A percentile compares a stretch with the other conserved stretches of the same genome.
These are phyloP conservation scores for Tricholoma sp. DNA, from an alignment of 768 basidiomycete species.

Conservation along the genomic window DNA sequence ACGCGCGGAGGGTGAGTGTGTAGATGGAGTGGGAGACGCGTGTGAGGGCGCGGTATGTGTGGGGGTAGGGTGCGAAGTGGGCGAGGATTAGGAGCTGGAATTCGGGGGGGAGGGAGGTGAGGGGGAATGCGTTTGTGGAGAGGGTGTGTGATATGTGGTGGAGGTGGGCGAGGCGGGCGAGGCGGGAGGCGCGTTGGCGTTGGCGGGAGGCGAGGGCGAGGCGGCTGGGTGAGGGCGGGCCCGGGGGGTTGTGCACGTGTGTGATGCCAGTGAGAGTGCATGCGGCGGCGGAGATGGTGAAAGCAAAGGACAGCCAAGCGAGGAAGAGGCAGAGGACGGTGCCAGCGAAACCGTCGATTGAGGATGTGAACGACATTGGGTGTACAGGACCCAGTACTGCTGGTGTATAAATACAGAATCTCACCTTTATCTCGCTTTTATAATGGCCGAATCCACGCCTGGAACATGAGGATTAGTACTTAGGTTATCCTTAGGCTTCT, in stretches of 20 bases:
- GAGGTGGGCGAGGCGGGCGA: slow-evolving; percentile 6
- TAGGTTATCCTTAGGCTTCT: no score
- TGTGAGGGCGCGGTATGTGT: slow-evolving; percentile 27
- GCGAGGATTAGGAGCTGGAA: slow-evolving; percentile 25
- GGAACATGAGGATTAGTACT: no score
- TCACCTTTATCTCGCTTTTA: no score
- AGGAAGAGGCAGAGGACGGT: neutral
- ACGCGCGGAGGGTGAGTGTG: slow-evolving; percentile 25
- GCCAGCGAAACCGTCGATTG: neutral
- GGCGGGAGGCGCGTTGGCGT: slow-evolving; percentile 20
- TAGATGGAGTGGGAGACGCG: slow-evolving; percentile 28
- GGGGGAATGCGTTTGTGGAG: slow-evolving; percentile 17
- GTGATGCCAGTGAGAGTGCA: no score
- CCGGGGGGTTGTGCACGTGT: no score
- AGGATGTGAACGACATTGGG: neutral
- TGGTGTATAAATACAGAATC: no score
- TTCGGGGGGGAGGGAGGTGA: slow-evolving; percentile 28
- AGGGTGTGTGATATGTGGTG: slow-evolving; percentile 1
- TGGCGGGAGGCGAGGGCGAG: slow-evolving; percentile 15
- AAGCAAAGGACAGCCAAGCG: neutral
- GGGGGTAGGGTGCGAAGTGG: slow-evolving; percentile 23
- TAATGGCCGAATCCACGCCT: no score
- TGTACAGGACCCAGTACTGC: no score
- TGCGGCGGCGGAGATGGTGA: neutral
- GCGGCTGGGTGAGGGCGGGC: no score